Base-by-base conservation (phyloP, 768 basidiomycete species). In the Hirschioporus abietinus region DNA sequence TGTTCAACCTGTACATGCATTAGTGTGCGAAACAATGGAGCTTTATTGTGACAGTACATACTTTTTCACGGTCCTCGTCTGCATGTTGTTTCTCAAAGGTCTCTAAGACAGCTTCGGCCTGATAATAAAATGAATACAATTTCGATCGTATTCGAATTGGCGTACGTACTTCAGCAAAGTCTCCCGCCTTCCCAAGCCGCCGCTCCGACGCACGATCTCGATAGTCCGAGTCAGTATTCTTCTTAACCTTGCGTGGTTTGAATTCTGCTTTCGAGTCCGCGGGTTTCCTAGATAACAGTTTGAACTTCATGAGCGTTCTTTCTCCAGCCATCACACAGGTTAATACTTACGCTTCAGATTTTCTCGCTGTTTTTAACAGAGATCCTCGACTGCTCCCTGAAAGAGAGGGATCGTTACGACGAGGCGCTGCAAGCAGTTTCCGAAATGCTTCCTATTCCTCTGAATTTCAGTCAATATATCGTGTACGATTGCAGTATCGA, bases 231-330 rank as follows among this genome's bases (percentile, higher is more conserved):
- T 83, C 83, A 0, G 76, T 68, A 7, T 74, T 68, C 74, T 88
- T 88, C 78, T 88, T 92, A 57, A 93, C 80, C 71, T 89, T 92
- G 63, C 93, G 83, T 12, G 93, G 93, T 71, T 93, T 93, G 76
- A 95, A 95, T 0, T 84, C 82, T 23, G 90, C 85, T 67, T 88
- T 79, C 0, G 85, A 81, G 65, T 82, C 79, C 24, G 83, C 74
- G 3, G 79, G 75, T 73, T 85, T 86, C 66, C 84, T 85, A 65
- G n/a, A 12, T 42, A 42, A 10, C 17, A 35, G 27, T 34, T 8
- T 65, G n/a, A n/a, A n/a, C n/a, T n/a, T n/a, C n/a, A 58, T 24
- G 62, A 17, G 64, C 65, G 79, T 78, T 74, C 67, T 70, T 78
- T 74, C 67, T 70, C 77, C 78, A 24, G 75, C 62, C 60, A 52